A percentile compares a stretch with the other conserved stretches of the same genome.
Evolutionary conservation across 2,329 filamentous ascomycete species (phyloP).

Genomic region (Lachnellula suecica): DNA sequence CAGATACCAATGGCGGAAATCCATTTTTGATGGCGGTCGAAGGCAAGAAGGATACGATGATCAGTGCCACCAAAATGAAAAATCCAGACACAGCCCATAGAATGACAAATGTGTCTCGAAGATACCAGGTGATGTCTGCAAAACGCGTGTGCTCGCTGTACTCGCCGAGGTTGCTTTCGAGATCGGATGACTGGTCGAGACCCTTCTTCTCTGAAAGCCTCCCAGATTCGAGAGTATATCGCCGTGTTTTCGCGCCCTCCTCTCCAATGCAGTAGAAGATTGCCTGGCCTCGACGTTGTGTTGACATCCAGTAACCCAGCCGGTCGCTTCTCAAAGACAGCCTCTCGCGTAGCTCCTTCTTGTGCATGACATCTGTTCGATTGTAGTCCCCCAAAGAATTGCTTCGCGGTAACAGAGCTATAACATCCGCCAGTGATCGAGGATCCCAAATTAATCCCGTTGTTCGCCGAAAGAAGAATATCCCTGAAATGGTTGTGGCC

Average conservation of each 20-base stretch:
- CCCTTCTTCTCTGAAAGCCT: constrained; percentile 42
- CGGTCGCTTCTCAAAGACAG: constrained; percentile 62
- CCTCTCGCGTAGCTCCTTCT: constrained; percentile 51
- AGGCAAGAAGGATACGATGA: constrained; percentile 77
- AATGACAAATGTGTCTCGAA: constrained; percentile 66
- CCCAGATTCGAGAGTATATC: constrained; percentile 49
- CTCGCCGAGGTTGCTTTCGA: constrained; percentile 22
- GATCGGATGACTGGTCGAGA: constrained; percentile 13
- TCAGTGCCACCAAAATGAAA: constrained; percentile 65
- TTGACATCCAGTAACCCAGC: constrained; percentile 79
- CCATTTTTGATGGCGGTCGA: constrained; percentile 64
- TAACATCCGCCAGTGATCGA: constrained; percentile 75
- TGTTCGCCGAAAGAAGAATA: constrained; percentile 62
- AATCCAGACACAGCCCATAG: constrained; percentile 61
- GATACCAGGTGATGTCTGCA: constrained; percentile 74
- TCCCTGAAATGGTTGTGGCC: constrained; percentile 55
- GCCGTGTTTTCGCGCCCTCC: constrained; percentile 48
- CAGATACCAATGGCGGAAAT: constrained; percentile 68
- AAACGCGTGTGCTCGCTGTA: constrained; percentile 47
- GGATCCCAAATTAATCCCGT: constrained; percentile 87
- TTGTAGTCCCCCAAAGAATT: constrained; percentile 75
- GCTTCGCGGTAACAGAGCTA: constrained; percentile 75
- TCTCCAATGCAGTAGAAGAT: constrained; percentile 82
- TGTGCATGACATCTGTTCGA: constrained; percentile 61
- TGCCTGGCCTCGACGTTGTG: constrained; percentile 58